A percentile compares a stretch with the other conserved stretches of the same genome.
These are phyloP conservation scores for Sarocladiaceae sp. DNA, from an alignment of 2,329 filamentous ascomycete species.

Conservation along the genomic window DNA sequence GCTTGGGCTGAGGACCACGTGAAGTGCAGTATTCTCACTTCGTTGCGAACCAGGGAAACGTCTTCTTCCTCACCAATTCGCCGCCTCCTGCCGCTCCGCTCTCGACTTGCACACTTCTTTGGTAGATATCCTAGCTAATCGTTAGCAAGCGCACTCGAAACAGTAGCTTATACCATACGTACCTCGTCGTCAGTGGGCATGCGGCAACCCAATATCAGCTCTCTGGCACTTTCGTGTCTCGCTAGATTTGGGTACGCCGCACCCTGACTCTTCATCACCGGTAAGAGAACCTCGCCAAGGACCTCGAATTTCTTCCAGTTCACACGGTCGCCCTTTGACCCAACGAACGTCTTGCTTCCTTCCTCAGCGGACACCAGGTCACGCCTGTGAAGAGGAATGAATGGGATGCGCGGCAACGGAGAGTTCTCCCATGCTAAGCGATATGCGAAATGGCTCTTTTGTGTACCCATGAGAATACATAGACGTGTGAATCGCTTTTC, in stretches of 20 bases:
- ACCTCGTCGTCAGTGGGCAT: conserved; percentile 87
- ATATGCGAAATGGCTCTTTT: conserved; percentile 90
- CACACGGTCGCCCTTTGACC: conserved; percentile 64
- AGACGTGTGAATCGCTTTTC: conserved; percentile 84
- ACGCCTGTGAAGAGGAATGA: conserved; percentile 80
- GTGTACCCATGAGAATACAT: conserved; percentile 85
- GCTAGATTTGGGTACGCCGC: conserved; percentile 69
- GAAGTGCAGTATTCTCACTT: background rate
- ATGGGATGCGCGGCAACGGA: conserved; percentile 82
- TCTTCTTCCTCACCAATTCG: conserved; percentile 55
- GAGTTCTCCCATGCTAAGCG: conserved; percentile 98
- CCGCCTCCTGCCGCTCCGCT: conserved; percentile 36
- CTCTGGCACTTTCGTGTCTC: conserved; percentile 63
- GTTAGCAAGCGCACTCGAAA: no score
- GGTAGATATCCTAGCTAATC: conserved; percentile 52
- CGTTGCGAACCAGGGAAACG: conserved; percentile 57
- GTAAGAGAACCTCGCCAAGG: conserved; percentile 82
- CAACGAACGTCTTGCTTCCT: conserved; percentile 84
- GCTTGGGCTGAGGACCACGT: no score
- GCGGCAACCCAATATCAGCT: conserved; percentile 73
- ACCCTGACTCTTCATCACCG: conserved; percentile 87
- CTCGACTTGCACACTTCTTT: conserved; percentile 55
- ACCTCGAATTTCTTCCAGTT: conserved; percentile 99
- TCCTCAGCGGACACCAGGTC: conserved; percentile 90
- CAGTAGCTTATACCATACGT: conserved; percentile 29